Evolutionary conservation across 2,329 filamentous ascomycete genomes (phyloP).

Genomic region (Cryphonectria japonica): DNA sequence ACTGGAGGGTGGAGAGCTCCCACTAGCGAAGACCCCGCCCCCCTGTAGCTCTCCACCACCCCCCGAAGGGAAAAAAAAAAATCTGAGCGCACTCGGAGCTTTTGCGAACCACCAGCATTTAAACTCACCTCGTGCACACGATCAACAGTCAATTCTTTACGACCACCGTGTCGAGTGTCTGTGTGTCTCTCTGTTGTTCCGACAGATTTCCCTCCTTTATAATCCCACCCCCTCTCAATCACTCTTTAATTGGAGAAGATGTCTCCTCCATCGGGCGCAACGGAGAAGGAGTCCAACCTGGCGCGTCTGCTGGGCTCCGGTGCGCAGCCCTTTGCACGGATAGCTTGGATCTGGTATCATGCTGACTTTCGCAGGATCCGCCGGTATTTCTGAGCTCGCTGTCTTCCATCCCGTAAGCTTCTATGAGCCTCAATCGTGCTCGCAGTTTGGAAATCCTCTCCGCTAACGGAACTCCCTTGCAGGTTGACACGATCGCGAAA

Average conservation of each 20-base stretch:
- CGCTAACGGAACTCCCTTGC: constrained; percentile 35
- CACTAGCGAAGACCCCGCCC: background rate
- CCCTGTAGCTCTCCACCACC: constrained; percentile 23
- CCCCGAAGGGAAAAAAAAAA: constrained; percentile 20
- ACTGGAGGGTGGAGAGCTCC: background rate
- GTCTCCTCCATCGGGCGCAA: constrained; percentile 59
- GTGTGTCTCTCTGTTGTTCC: constrained; percentile 12
- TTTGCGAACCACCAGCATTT: background rate
- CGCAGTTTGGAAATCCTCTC: constrained; percentile 16
- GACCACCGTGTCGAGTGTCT: constrained; percentile 16
- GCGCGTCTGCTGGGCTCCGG: constrained; percentile 92
- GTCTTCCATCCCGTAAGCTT: constrained; percentile 81
- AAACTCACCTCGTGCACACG: constrained; percentile 20
- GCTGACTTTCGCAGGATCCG: constrained; percentile 65
- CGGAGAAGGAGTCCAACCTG: constrained; percentile 82
- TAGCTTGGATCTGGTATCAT: constrained; percentile 11
- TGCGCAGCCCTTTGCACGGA: constrained; percentile 41
- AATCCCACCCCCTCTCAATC: constrained; percentile 4
- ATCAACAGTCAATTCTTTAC: constrained; percentile 17
- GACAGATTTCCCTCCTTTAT: constrained; percentile 8
- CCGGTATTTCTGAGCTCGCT: constrained; percentile 89
- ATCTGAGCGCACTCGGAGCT: constrained; percentile 25
- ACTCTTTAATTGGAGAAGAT: constrained; percentile 44
- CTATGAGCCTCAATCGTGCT: constrained; percentile 35
- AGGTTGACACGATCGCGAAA: constrained; percentile 98